Evolutionary conservation across 805 yeast species (phyloP).

Genomic region (Pichia manshurica): DNA sequence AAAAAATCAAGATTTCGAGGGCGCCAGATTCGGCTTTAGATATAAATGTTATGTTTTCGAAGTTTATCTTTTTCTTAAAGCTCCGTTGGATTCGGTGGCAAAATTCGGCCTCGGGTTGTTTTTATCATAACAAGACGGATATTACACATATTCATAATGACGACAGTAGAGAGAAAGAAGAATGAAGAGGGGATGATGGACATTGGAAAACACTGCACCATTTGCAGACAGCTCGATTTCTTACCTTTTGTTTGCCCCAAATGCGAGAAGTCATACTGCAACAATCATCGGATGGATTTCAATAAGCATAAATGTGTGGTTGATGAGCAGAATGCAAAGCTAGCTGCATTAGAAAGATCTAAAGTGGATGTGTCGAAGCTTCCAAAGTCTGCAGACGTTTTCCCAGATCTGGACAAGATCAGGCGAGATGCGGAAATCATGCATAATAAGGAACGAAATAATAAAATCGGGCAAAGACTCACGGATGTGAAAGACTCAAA

Average conservation of each 20-base stretch:
- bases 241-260: constrained; percentile 49
- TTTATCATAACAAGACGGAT: not conserved
- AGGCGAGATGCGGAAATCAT: constrained; percentile 32
- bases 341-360: constrained; percentile 1
- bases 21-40: no score
- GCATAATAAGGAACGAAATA: constrained; percentile 9
- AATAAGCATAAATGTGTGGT: constrained; percentile 26
- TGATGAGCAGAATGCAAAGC: constrained; percentile 19
- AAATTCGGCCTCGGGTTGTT: not conserved
- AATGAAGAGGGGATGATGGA: constrained; percentile 39
- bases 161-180: not conserved
- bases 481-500: constrained; percentile 6
- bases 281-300: constrained; percentile 40
- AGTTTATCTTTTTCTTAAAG: no score
- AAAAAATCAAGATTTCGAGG: no score
- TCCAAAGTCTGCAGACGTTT: constrained; percentile 41
- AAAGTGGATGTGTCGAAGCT: constrained; percentile 18
- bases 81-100: not conserved
- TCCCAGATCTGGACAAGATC: constrained; percentile 46
- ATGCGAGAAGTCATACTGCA: constrained; percentile 39
- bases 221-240: constrained; percentile 51
- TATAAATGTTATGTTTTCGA: no score
- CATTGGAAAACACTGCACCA: constrained; percentile 51
- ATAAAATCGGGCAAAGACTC: constrained; percentile 13
- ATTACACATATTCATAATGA: not conserved